Conservation (phyloP, 305 asterid genomes). For the Solanum aculeatissimum region DNA sequence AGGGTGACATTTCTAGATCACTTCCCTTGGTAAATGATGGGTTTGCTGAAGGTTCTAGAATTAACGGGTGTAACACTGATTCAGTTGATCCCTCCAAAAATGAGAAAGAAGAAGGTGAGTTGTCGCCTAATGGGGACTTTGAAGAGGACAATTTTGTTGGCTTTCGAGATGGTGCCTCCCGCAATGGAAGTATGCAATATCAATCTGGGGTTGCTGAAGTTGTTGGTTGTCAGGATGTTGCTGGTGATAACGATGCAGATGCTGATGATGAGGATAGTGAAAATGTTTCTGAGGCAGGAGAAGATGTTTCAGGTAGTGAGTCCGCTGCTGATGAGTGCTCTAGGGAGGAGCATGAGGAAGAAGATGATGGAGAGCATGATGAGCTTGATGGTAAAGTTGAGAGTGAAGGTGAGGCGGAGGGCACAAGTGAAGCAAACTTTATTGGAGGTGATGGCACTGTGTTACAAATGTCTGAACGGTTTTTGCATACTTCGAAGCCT, state of each 20-base stretch:
- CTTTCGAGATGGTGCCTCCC: conserved; percentile 36
- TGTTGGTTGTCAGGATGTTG: conserved; percentile 38
- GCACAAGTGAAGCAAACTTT: conserved; percentile 53
- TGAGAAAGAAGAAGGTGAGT: conserved; percentile 97
- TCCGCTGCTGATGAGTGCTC: conserved; percentile 89
- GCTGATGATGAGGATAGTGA: conserved; percentile 84
- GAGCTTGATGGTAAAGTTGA: conserved; percentile 61
- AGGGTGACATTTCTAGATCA: conserved; percentile 35
- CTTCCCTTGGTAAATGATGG: conserved; percentile 39
- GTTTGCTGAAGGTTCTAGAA: conserved; percentile 35
- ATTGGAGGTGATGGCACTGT: conserved; percentile 48
- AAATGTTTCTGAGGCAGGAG: conserved; percentile 74
- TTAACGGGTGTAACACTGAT: conserved; percentile 31
- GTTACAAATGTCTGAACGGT: conserved; percentile 53
- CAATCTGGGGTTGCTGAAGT: conserved; percentile 42
- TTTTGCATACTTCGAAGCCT: conserved; percentile 61
- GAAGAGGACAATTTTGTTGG: conserved; percentile 75
- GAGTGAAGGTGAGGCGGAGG: conserved; percentile 96
- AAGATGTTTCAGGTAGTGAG: conserved; percentile 86
- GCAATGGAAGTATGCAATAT: conserved; percentile 34
- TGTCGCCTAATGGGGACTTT: conserved; percentile 72
- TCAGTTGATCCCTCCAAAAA: conserved; percentile 54
- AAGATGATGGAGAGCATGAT: conserved; percentile 70
- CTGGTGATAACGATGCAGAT: conserved; percentile 71
- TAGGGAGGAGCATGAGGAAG: conserved; percentile 76